Evolutionary conservation across 768 basidiomycete genomes (phyloP), one percentile per base, ranked within the genome.

Genomic region (Rhizopogon sp.): DNA sequence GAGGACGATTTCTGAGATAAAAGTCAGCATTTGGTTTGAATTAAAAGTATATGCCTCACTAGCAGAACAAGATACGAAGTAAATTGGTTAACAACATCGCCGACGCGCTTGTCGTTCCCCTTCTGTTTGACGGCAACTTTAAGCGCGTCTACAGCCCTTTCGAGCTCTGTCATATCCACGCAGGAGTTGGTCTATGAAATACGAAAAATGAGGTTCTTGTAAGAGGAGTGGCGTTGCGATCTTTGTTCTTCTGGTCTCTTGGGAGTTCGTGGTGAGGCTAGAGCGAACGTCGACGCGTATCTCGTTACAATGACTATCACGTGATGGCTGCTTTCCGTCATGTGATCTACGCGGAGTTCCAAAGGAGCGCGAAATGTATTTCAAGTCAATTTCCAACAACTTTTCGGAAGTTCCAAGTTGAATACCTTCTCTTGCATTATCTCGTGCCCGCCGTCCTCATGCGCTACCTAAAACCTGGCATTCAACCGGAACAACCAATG

Each of bases 11-110:
- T 73, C 79, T 81, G 25, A 4, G 20, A 43, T 14, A 44, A 40
- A 50, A 16, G n/a, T 31, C 10, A 28, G 51, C 13, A n/a, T 31
- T 52, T 39, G n/a, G 10, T 16, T 39, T 51, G 0, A 28, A n/a
- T 17, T 14, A n/a, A 11, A 17, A 3, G 25, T 22, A 20, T 25
- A 31, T 8, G 14, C 44, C 76, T 60, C 64, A 79, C 80, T 53
- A 82, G 69, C 41, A 81, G 67, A 8, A 70, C 66, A 20, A 76
- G 57, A 55, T 69, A 74, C 6, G 79, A 77, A 50, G 74, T 65
- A 39, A 81, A 58, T 29, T 76, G 74, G 47, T 67, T 62, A 33
- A 78, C 65, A 8, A 70, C 66, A 41, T 75, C 72, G 33, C 68
- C 59, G 5, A 73, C 55, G 37, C 65, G 66, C 25, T 60, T 60